Base-by-base conservation (phyloP, 305 asterid species). In the Fraxinus velutina region DNA sequence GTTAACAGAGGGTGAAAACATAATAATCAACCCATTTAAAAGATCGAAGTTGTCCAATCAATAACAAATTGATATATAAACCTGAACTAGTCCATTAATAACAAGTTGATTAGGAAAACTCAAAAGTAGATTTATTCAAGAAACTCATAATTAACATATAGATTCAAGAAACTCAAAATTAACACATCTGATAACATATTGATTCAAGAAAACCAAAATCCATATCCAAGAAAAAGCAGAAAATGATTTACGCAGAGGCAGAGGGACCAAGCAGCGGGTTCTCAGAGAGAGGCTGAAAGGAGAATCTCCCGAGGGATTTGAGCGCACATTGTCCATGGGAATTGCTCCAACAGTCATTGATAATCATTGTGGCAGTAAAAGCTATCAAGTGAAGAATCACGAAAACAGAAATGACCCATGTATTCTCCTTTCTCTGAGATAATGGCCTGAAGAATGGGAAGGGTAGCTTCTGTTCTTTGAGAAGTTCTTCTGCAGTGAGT, bases 261-360 rank as follows among this genome's bases (percentile, higher is more conserved):
- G 98, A 95, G 15, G 98, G 98, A 15, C 98, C 98, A 17, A 93
- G 95, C 27, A 95, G 83, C 29, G 98, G 97, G 78, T 95, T 95
- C 84, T 95, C 98, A 29, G 87, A 76, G 68, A 95, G 91, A 47
- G 97, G 95, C 90, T 93, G 98, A 86, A 92, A 91, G 82, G 98
- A 93, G 81, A 92, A 88, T 73, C 92, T 88, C 5, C 97, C 93
- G 24, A 93, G 93, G 12, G 87, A 76, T 50, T 78, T 87, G 76
- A 94, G 77, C 44, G 89, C 89, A 33, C 97, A 94, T 29, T 92
- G 88, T 0, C 82, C 89, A 62, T 90, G 93, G 33, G 98, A 94
- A 36, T 88, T 92, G 8, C 78, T 87, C 94, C 97, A 89, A 68
- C 96, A 93, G 68, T 94, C 94, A 66, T 94, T 94, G 82, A 89